A percentile compares a stretch with the other conserved stretches of the same genome.
These are phyloP conservation scores for Calcarisporium arbuscula DNA, from an alignment of 2,329 filamentous ascomycete genomes.

Conservation along the genomic window DNA sequence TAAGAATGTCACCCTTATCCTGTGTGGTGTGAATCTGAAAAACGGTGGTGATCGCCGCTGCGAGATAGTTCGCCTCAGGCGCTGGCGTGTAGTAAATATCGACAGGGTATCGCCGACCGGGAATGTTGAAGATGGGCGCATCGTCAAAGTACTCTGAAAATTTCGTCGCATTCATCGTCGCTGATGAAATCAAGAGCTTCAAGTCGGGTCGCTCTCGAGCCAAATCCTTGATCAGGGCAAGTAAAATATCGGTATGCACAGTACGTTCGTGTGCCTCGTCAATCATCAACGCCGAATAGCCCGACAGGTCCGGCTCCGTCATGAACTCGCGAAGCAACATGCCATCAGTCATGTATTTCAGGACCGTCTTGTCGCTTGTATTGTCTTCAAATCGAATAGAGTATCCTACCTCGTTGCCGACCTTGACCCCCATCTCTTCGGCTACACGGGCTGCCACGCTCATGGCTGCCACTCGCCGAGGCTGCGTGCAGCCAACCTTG, in stretches of 20 bases:
- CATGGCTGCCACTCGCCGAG: constrained; percentile 93
- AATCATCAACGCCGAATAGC: constrained; percentile 88
- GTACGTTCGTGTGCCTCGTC: constrained; percentile 97
- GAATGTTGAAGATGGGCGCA: constrained; percentile 90
- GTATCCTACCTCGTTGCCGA: constrained; percentile 91
- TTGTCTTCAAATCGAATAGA: constrained; percentile 91
- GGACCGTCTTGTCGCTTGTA: constrained; percentile 80
- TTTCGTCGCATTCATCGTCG: constrained; percentile 89
- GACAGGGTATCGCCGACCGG: constrained; percentile 81
- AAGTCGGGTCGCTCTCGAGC: constrained; percentile 76
- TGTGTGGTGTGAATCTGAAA: constrained; percentile 93
- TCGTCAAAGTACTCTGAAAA: constrained; percentile 90
- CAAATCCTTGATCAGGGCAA: constrained; percentile 85
- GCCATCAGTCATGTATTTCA: constrained; percentile 97
- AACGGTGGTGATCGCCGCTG: constrained; percentile 83
- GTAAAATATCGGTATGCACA: constrained; percentile 81
- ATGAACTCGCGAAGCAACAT: constrained; percentile 88
- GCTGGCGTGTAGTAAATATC: constrained; percentile 87
- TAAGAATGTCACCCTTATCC: constrained; percentile 79
- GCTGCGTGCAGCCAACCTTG: constrained; percentile 91
- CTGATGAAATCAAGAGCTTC: constrained; percentile 86
- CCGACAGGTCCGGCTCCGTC: constrained; percentile 75
- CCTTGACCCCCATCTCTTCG: constrained; percentile 83
- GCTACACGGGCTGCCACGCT: constrained; percentile 93
- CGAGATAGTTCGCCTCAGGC: constrained; percentile 90